A percentile compares a stretch with the other conserved stretches of the same genome.
These are phyloP conservation scores for Fusarium stilboides DNA, from an alignment of 2,329 filamentous ascomycete genomes.

Conservation along the genomic window DNA sequence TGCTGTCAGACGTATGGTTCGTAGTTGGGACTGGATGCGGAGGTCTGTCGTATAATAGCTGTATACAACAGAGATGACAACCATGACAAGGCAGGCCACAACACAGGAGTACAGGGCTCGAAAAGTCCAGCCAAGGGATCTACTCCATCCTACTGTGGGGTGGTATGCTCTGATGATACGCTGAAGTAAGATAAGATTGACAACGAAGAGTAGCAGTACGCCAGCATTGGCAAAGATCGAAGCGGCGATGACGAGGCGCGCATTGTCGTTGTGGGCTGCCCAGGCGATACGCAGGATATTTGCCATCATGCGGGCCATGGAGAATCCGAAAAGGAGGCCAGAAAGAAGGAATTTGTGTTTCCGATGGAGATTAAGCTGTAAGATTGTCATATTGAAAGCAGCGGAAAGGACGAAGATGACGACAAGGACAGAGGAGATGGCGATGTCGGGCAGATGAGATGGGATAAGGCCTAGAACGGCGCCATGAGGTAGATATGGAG, in stretches of 20 bases:
- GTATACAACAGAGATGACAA: slow-evolving; percentile 75
- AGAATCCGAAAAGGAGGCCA: slow-evolving; percentile 70
- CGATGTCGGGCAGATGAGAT: slow-evolving; percentile 70
- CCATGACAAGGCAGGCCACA: slow-evolving; percentile 71
- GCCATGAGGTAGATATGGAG: slow-evolving; percentile 56
- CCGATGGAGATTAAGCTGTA: slow-evolving; percentile 63
- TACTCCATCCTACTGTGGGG: slow-evolving; percentile 78
- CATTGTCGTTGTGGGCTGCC: slow-evolving; percentile 59
- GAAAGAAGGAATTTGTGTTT: slow-evolving; percentile 73
- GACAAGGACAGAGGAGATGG: slow-evolving; percentile 75
- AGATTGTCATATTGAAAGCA: slow-evolving; percentile 70
- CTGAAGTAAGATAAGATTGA: slow-evolving; percentile 84
- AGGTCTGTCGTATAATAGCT: slow-evolving; percentile 75
- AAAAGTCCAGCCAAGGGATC: slow-evolving; percentile 65
- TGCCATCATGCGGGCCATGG: slow-evolving; percentile 67
- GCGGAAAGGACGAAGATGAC: slow-evolving; percentile 68
- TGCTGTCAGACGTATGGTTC: slow-evolving; percentile 75
- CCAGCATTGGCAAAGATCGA: slow-evolving; percentile 80
- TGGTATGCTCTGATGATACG: slow-evolving; percentile 81
- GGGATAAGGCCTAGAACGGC: slow-evolving; percentile 73
- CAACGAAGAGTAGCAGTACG: slow-evolving; percentile 80
- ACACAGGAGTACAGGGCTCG: slow-evolving; percentile 72
- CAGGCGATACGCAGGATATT: slow-evolving; percentile 67
- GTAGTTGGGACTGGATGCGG: slow-evolving; percentile 65
- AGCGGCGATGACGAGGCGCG: slow-evolving; percentile 69